Evolutionary conservation across 768 basidiomycete genomes (phyloP), one percentile per base, ranked within the genome.

Genomic region (Leccinellum rugosiceps): DNA sequence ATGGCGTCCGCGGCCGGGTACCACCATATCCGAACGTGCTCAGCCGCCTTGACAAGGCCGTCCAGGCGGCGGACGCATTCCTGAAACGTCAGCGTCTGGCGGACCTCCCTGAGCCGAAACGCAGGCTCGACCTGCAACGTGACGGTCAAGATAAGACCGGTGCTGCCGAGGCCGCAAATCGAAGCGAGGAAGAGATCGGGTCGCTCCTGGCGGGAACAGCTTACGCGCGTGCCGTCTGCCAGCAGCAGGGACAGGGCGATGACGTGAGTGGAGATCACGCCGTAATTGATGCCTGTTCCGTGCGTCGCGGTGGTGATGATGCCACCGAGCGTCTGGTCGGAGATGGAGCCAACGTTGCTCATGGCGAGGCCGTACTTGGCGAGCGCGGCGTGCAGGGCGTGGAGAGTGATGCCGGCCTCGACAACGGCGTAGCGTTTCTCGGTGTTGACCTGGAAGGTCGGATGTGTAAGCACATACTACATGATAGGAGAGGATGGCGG

Each of bases 1-100:
- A 96, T 78, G 32, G 74, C 74, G 57, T 87, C 86, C 14, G 84
- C 80, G 50, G 89, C 85, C 3, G 95, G 94, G 74, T 87, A 96
- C 95, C 95, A 99, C 92, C 92, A 97, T 17, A 94, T 79, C 17
- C 94, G 80, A n/a, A 92, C 90, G 69, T 97, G 93, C 72, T 99
- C 84, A 2, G 90, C 86, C n/a, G 84, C 77, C 50, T 64, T 66
- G 28, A 79, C 83, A 50, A 90, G 68, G 3, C 70, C 58, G 56
- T 88, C 82, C n/a, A 92, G 66, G 53, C 78, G 73, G 28, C 72
- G 63, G 53, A 91, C 66, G 60, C 84, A 81, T n/a, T 83, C 76
- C 41, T 84, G 83, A 64, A 95, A 92, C 11, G 76, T 61, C 32
- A 83, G 68, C 14, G 84, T 78, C 57, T 81, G 78, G 62, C 88